Base-by-base conservation (phyloP, 805 yeast genomes). In the Ogataea populi-albae region DNA sequence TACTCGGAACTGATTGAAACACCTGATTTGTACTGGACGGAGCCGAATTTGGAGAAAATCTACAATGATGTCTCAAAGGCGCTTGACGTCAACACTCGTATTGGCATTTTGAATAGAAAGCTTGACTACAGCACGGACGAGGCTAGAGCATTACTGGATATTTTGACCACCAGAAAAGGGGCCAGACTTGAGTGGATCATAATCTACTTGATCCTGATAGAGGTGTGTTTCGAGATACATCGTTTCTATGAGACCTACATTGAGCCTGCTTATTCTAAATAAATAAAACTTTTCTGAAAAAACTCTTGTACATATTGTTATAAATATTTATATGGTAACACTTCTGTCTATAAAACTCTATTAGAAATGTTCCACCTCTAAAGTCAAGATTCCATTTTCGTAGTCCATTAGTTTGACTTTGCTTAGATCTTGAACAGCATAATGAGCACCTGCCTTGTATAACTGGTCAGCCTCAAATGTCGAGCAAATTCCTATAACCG, bases 11-110 rank as follows among this genome's bases (percentile, higher is more conserved):
- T 89, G 40, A 86, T 86, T 20, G 96, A 88, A 49, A 86, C 94
- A 0, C 97, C 97, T 0, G 97, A 89, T 57, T 62, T 87, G 27
- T 89, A 88, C 59, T 89, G 97, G 97, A 75, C 86, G 30, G 96
- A 88, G 54, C 95, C 96, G 1, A 77, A 78, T 22, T 65, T 89
- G 35, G 97, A 89, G 54, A 70, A 71, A 35, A 77, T 87, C 7
- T 89, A 86, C 58, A 74, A 79, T 32, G 70, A 75, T 14, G 78
- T 86, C 6, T 82, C 94, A 0, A 73, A 73, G 31, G 75, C 75
- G 16, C 65, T 89, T 37, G 97, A 89, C 50, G 78, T 89, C 20
- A 69, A 71, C 20, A 84, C 91, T 5, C 68, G 97, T 43, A 84
- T 88, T 31, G 68, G 77, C 20, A 86, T 88, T 23, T 64, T 89